A percentile compares a stretch with the other conserved stretches of the same genome.
These are phyloP conservation scores for Boletus patriciae DNA, from an alignment of 768 basidiomycete species.

Conservation along the genomic window DNA sequence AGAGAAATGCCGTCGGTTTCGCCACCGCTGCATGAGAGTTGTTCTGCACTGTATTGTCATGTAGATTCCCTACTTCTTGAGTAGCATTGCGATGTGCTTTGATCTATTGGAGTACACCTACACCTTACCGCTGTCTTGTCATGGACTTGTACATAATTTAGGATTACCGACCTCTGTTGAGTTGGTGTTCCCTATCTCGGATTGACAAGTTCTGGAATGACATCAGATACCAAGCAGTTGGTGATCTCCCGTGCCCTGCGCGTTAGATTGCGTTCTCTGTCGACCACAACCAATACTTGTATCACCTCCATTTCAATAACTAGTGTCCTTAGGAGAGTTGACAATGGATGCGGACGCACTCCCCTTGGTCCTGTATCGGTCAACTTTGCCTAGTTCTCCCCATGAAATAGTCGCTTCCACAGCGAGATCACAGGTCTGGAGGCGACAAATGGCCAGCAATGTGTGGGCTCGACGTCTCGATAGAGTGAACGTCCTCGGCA, in stretches of 20 bases:
- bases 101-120: conserved; percentile 9
- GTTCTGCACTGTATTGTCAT: neutral
- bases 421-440: conserved; percentile 25
- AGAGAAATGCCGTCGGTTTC: conserved; percentile 79
- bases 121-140: neutral
- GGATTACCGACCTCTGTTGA: neutral
- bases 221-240: neutral
- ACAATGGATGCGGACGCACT: conserved; percentile 15
- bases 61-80: conserved; percentile 1
- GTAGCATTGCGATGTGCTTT: conserved; percentile 5
- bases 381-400: conserved; percentile 1
- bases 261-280: neutral
- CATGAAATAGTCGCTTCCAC: conserved; percentile 19
- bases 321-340: neutral
- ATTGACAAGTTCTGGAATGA: neutral
- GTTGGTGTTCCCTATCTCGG: too few relatives aligned
- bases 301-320: neutral
- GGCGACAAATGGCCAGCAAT: conserved; percentile 22
- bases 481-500: conserved; percentile 72
- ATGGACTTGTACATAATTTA: neutral
- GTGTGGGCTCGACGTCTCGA: conserved; percentile 45
- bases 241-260: neutral
- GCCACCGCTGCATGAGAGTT: conserved; percentile 46
- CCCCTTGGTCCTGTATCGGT: conserved; percentile 1
- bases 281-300: neutral